Evolutionary conservation across 192 early-diverging fungal species (phyloP), one percentile per base, ranked within the genome.

Genomic region (Polychytrium aggregatum): DNA sequence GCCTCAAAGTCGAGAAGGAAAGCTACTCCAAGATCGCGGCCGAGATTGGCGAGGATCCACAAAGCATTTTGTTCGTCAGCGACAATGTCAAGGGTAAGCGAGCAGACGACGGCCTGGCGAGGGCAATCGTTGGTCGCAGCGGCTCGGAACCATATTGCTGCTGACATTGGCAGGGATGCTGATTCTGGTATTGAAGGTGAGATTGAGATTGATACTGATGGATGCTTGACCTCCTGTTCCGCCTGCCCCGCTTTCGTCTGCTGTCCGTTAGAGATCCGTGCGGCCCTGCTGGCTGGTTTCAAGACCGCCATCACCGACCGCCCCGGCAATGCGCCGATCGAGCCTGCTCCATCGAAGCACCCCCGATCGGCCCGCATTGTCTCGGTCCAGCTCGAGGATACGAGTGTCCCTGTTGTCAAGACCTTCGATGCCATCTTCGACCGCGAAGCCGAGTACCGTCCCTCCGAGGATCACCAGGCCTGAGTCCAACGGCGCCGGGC

Each of bases 1-100:
- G 95, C 1, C 47, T 59, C 6, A 98, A 98, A 57, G 42, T 81
- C 4, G 81, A 82, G 26, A 37, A 52, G 2, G 42, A 57, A 21
- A 85, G 82, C 44, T 98, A 98, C 50, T 46, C 41, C 7, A 63
- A 64, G n/a, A 98, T 98, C 65, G 76, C 76, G 0, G 37, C 69
- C 0, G 68, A 78, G 20, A 83, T 97, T 55, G 68, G 68, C 0
- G 31, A 60, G 17, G 51, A 53, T 9, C 53, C 84, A 0, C 50
- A 51, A 2, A 27, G 46, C 0, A 60, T 92, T 11, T 57, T 98
- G 40, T 98, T 98, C 68, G 59, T 97, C n/a, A 88, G 83, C 37
- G 95, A 98, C 52, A 92, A 86, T 55, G 71, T 88, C 47, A 70
- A 82, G 25, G 86, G n/a, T n/a, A n/a, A n/a, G n/a, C n/a, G n/a